Evolutionary conservation across 2,329 filamentous ascomycete genomes (phyloP).

Genomic region (Cryphonectria japonica): DNA sequence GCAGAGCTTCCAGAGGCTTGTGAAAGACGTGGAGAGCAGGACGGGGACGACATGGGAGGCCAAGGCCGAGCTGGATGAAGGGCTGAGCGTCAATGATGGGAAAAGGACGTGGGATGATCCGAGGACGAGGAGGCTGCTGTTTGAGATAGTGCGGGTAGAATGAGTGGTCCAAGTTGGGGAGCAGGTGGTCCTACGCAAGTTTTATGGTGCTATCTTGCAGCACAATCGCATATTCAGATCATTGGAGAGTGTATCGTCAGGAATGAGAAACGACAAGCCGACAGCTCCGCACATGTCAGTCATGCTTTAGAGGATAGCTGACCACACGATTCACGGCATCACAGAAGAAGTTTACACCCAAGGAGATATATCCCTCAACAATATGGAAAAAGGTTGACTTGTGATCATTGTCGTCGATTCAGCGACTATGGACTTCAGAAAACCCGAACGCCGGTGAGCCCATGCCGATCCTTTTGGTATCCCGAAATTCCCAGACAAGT

Average conservation of each 20-base stretch:
- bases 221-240: too few species aligned
- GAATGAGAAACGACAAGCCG: too few species aligned
- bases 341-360: neutral
- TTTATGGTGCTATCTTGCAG: too few species aligned
- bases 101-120: conserved; percentile 35
- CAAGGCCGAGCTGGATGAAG: conserved; percentile 31
- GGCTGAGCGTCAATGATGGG: conserved; percentile 32
- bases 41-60: conserved; percentile 35
- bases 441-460: conserved; percentile 25
- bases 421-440: conserved; percentile 28
- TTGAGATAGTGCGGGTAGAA: conserved; percentile 30
- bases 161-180: neutral
- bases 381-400: conserved; percentile 2
- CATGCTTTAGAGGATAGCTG: too few species aligned
- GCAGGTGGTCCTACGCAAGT: neutral
- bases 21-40: conserved; percentile 27
- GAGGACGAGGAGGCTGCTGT: conserved; percentile 31
- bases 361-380: neutral
- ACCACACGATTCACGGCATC: neutral
- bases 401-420: conserved; percentile 28
- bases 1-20: conserved; percentile 34
- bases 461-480: conserved; percentile 21
- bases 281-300: too few species aligned
- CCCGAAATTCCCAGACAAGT: conserved; percentile 4
- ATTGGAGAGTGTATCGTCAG: too few species aligned